A percentile compares a stretch with the other conserved stretches of the same genome.
phyloP scores from a whole-genome alignment of 768 basidiomycete species.

The Termitomyces heimii region DNA sequence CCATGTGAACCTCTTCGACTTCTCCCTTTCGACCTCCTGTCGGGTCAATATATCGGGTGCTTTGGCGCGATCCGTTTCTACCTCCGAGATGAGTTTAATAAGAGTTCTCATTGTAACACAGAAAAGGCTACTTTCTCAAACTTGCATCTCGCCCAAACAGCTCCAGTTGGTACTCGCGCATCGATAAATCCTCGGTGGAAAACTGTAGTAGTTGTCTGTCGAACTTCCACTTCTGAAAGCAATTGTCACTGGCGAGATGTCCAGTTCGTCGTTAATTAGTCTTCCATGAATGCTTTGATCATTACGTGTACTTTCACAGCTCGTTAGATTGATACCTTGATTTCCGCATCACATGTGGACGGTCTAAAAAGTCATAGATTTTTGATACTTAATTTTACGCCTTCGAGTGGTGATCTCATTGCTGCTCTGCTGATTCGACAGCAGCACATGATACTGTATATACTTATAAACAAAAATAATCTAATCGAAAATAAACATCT shows the following conservation, averaged over 20 bases:
- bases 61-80: background rate
- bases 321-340: too few relatives aligned
- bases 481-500: background rate
- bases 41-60: background rate
- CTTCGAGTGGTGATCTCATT: background rate
- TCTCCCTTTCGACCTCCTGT: too few relatives aligned
- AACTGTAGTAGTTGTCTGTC: background rate
- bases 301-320: too few relatives aligned
- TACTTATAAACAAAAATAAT: background rate
- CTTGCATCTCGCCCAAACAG: background rate
- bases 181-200: background rate
- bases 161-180: background rate
- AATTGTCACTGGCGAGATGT: background rate
- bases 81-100: background rate
- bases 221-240: background rate
- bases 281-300: too few relatives aligned
- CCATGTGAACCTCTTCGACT: background rate
- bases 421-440: background rate
- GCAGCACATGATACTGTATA: too few relatives aligned
- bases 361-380: too few relatives aligned
- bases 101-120: background rate
- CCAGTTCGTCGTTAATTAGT: background rate
- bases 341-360: too few relatives aligned
- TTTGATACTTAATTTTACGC: background rate
- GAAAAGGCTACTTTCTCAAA: background rate